phyloP scores from a whole-genome alignment of 192 early-diverging fungal genomes.

The Mortierella alpina region DNA sequence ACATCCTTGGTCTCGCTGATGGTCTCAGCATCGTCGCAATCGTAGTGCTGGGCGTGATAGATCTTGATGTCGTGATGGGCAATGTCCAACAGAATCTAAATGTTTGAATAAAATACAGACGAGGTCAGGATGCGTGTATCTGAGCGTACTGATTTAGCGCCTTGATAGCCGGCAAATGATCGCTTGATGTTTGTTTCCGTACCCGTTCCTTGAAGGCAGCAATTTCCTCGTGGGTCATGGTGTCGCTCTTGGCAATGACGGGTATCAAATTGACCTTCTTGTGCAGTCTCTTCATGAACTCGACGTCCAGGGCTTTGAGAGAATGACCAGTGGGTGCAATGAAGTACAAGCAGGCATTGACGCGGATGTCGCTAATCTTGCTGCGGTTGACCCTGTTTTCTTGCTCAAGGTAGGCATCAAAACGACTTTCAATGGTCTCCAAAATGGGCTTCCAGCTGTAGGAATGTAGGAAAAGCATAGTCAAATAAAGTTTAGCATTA shows the following conservation, averaged over 20 bases:
- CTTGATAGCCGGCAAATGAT: background rate
- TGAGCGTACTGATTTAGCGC: background rate
- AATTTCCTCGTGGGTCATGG: slow-evolving; percentile 87
- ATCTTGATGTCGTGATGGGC: slow-evolving; percentile 87
- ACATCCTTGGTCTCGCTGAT: slow-evolving; percentile 86
- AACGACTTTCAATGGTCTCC: slow-evolving; percentile 96
- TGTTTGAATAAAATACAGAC: background rate
- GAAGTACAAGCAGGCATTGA: slow-evolving; percentile 97
- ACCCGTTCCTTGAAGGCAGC: slow-evolving; percentile 85
- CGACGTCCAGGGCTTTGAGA: slow-evolving; percentile 92
- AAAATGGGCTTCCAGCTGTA: slow-evolving; percentile 97
- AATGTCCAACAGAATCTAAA: slow-evolving; percentile 81
- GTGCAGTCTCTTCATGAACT: slow-evolving; percentile 93
- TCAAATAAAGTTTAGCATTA: background rate
- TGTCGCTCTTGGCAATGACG: slow-evolving; percentile 91
- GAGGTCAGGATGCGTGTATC: background rate
- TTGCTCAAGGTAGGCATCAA: slow-evolving; percentile 93
- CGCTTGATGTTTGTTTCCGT: slow-evolving; percentile 17
- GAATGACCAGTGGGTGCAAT: slow-evolving; percentile 97
- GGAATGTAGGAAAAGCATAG: background rate
- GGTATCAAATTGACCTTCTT: slow-evolving; percentile 90
- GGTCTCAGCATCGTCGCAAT: slow-evolving; percentile 87
- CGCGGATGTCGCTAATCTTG: slow-evolving; percentile 91
- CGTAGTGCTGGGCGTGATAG: slow-evolving; percentile 85
- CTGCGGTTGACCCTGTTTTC: slow-evolving; percentile 91